Evolutionary conservation across 306 rosid species (phyloP).

Genomic region (Malus asiatica): DNA sequence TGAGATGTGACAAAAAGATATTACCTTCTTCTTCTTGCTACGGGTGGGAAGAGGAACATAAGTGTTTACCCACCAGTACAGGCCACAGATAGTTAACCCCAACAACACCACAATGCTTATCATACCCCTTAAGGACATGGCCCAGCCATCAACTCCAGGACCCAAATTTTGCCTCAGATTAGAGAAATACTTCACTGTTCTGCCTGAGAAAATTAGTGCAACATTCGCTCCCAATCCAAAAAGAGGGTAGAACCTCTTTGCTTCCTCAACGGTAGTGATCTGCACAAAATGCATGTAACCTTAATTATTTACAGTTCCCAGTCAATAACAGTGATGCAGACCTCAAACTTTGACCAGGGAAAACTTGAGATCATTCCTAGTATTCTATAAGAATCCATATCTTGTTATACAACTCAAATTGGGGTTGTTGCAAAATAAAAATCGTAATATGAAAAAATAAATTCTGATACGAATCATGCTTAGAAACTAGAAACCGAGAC

Average conservation of each 20-base stretch:
- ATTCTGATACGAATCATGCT: background rate
- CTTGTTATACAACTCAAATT: background rate
- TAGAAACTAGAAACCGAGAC: background rate
- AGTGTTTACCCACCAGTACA: constrained; percentile 87
- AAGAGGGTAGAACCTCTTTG: constrained; percentile 83
- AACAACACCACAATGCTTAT: constrained; percentile 85
- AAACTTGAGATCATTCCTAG: background rate
- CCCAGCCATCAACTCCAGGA: constrained; percentile 98
- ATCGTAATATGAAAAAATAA: background rate
- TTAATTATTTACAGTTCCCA: constrained; percentile 5
- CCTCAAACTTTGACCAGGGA: background rate
- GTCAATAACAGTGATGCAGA: background rate
- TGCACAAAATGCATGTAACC: constrained; percentile 27
- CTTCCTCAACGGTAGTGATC: constrained; percentile 89
- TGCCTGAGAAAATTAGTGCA: constrained; percentile 85
- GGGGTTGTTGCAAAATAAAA: background rate
- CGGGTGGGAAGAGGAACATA: constrained; percentile 82
- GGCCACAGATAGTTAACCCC: constrained; percentile 67
- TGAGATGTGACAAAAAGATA: background rate
- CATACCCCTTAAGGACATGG: constrained; percentile 76
- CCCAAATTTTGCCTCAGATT: constrained; percentile 71
- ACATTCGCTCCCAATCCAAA: constrained; percentile 93
- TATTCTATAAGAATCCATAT: background rate
- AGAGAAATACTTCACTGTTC: constrained; percentile 90
- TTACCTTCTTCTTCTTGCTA: constrained; percentile 92